These are phyloP conservation scores for Dothideomycetes sp. DNA, from an alignment of 2,329 filamentous ascomycete genomes.

Conservation along the genomic window DNA sequence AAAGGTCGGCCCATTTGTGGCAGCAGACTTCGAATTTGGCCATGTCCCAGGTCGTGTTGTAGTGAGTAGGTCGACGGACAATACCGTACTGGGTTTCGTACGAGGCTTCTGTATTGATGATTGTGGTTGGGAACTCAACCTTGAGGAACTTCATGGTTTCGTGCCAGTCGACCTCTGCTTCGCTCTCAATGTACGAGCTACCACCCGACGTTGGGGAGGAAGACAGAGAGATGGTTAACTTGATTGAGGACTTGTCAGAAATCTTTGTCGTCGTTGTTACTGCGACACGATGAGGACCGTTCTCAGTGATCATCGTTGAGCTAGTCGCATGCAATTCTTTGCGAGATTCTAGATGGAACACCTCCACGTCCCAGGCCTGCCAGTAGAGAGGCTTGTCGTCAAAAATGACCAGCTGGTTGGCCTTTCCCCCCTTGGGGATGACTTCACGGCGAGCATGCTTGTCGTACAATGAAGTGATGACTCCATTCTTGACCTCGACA, in stretches of 20 bases:
- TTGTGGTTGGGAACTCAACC: slow-evolving; percentile 91
- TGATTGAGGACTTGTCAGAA: slow-evolving; percentile 76
- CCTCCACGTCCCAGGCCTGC: slow-evolving; percentile 97
- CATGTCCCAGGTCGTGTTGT: slow-evolving; percentile 98
- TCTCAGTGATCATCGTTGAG: slow-evolving; percentile 61
- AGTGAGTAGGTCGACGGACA: slow-evolving; percentile 83
- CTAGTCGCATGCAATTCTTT: slow-evolving; percentile 58
- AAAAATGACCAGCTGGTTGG: slow-evolving; percentile 86
- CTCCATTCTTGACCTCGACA: slow-evolving; percentile 63
- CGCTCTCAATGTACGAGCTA: slow-evolving; percentile 60
- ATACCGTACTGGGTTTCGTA: slow-evolving; percentile 95
- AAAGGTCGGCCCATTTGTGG: slow-evolving; percentile 88
- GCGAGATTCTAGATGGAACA: slow-evolving; percentile 83
- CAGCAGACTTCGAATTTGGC: slow-evolving; percentile 96
- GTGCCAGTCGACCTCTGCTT: slow-evolving; percentile 88
- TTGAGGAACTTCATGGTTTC: slow-evolving; percentile 98
- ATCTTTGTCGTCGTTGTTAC: slow-evolving; percentile 79
- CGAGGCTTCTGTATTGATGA: slow-evolving; percentile 81
- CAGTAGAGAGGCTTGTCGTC: slow-evolving; percentile 97
- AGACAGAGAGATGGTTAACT: slow-evolving; percentile 72
- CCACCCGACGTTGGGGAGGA: slow-evolving; percentile 53
- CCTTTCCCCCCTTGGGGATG: slow-evolving; percentile 62
- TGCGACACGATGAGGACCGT: slow-evolving; percentile 66
- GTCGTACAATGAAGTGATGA: slow-evolving; percentile 79
- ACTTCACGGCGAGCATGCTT: slow-evolving; percentile 64